These are phyloP conservation scores for Candida argentea DNA, from an alignment of 805 yeast genomes.

Conservation along the genomic window DNA sequence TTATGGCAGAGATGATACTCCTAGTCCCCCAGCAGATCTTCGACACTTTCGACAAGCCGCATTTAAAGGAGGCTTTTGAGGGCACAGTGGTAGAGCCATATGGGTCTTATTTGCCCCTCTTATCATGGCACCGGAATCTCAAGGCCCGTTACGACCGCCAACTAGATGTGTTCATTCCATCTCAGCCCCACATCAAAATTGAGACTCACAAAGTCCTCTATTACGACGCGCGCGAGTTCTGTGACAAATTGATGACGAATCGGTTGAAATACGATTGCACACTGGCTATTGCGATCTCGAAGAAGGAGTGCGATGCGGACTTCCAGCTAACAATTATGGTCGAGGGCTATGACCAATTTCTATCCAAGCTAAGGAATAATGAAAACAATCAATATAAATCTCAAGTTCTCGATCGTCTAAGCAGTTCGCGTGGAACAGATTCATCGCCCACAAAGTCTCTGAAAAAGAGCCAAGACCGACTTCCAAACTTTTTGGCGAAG, in stretches of 20 bases:
- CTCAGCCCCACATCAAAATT: conserved; percentile 24
- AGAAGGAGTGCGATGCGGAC: conserved; percentile 12
- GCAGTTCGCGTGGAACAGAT: conserved; percentile 2
- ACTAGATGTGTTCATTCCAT: conserved; percentile 48
- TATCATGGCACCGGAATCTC: conserved; percentile 43
- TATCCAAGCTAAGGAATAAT: conserved; percentile 31
- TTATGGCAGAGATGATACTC: conserved; percentile 40
- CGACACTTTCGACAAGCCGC: conserved; percentile 15
- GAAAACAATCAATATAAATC: conserved; percentile 37
- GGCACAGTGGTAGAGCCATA: conserved; percentile 14
- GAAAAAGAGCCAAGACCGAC: conserved; percentile 1
- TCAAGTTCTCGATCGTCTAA: conserved; percentile 4
- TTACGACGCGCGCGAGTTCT: conserved; percentile 38
- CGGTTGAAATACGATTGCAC: conserved; percentile 4
- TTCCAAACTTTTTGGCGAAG: conserved; percentile 6
- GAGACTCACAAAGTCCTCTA: conserved; percentile 38
- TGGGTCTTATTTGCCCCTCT: conserved; percentile 27
- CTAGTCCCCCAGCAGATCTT: conserved; percentile 23
- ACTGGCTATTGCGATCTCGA: conserved; percentile 6
- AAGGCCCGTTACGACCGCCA: conserved; percentile 38
- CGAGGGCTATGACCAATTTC: conserved; percentile 38
- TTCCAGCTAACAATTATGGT: conserved; percentile 33
- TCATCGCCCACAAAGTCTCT: conserved; percentile 2
- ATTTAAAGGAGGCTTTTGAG: conserved; percentile 9
- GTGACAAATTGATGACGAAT: conserved; percentile 10